Evolutionary conservation across 345 rosid species (phyloP).

Genomic region (Populus davidiana): DNA sequence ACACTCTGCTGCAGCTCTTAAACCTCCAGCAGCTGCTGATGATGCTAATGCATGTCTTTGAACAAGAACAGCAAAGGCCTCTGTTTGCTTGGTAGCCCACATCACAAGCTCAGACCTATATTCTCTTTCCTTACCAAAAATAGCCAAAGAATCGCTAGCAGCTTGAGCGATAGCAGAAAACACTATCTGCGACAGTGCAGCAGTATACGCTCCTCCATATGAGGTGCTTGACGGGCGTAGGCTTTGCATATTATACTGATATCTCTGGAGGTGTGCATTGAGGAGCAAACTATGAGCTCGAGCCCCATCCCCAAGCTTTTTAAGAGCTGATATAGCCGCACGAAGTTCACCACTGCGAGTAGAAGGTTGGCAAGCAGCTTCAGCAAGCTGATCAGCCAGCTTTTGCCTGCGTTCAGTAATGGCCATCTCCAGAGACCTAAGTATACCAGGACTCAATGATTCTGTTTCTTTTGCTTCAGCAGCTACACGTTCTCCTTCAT

Average conservation of each 20-base stretch:
- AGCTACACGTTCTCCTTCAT: conserved; percentile 70
- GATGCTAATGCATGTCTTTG: conserved; percentile 97
- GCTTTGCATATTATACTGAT: conserved; percentile 87
- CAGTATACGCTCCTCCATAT: conserved; percentile 98
- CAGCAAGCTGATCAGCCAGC: conserved; percentile 94
- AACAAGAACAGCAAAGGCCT: conserved; percentile 86
- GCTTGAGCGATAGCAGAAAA: conserved; percentile 98
- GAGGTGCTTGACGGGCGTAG: conserved; percentile 96
- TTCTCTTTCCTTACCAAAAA: conserved; percentile 83
- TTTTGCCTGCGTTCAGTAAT: conserved; percentile 72
- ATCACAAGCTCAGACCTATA: conserved; percentile 94
- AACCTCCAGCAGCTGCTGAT: conserved; percentile 98
- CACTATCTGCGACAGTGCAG: conserved; percentile 94
- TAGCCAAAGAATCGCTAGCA: conserved; percentile 75
- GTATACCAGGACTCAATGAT: conserved; percentile 44
- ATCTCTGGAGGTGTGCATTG: conserved; percentile 82
- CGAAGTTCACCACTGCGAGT: conserved; percentile 93
- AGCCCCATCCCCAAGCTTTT: conserved; percentile 94
- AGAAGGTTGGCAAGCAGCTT: conserved; percentile 94
- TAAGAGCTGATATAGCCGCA: conserved; percentile 86
- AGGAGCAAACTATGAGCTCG: conserved; percentile 93
- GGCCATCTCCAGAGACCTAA: conserved; percentile 53
- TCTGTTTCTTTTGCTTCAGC: conserved; percentile 62
- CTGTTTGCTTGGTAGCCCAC: conserved; percentile 96
- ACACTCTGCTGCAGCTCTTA: conserved; percentile 99